Evolutionary conservation across 2,329 filamentous ascomycete genomes (phyloP).

Genomic region (Didymella pinodella): DNA sequence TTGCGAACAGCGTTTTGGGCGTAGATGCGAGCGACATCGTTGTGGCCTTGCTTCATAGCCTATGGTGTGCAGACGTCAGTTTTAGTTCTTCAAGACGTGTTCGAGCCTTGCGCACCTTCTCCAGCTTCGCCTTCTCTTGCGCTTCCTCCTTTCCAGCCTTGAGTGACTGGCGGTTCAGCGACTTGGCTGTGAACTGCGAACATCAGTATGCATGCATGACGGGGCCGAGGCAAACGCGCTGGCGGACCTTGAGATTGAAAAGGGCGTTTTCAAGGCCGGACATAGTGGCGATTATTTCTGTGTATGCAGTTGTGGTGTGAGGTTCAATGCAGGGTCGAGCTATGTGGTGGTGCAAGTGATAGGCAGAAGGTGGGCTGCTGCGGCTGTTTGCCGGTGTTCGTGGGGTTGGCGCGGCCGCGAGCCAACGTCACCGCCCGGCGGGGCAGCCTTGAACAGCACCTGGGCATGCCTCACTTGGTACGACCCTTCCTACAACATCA

Average conservation of each 20-base stretch:
- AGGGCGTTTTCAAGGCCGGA: conserved; percentile 69
- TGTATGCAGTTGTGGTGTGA: conserved; percentile 18
- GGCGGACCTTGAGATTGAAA: conserved; percentile 66
- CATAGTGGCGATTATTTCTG: conserved; percentile 52
- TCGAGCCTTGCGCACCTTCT: conserved; percentile 57
- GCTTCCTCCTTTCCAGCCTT: conserved; percentile 69
- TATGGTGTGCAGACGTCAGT: conserved; percentile 33
- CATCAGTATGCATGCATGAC: conserved; percentile 32
- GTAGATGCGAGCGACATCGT: conserved; percentile 69
- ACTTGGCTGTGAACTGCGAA: conserved; percentile 67
- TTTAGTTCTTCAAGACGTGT: not conserved
- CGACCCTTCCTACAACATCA: not conserved
- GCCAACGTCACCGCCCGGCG: conserved; percentile 32
- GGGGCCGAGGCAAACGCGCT: conserved; percentile 8
- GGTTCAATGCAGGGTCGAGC: conserved; percentile 19
- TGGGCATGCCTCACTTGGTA: not conserved
- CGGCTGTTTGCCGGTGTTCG: conserved; percentile 37
- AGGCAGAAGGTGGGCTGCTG: conserved; percentile 34
- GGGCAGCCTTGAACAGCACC: conserved; percentile 1
- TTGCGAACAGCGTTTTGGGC: conserved; percentile 70
- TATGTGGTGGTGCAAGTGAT: conserved; percentile 26
- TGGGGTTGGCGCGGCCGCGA: conserved; percentile 35
- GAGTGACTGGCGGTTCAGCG: conserved; percentile 68
- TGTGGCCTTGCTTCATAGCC: conserved; percentile 67
- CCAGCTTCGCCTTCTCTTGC: conserved; percentile 67